Evolutionary conservation across 768 basidiomycete species (phyloP).

Genomic region (Rossbeevera mucosa): DNA sequence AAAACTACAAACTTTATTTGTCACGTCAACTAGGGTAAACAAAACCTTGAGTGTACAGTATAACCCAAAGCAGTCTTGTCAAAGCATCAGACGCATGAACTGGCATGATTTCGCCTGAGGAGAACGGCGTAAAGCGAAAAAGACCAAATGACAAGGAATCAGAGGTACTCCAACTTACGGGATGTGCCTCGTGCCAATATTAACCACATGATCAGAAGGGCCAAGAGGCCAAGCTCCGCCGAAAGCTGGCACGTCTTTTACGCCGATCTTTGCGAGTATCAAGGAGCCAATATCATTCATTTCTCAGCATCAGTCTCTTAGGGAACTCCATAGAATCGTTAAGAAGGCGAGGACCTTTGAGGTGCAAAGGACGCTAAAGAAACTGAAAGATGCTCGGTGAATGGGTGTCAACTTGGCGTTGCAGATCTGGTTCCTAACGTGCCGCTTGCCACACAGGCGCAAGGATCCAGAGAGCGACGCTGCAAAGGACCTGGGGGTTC

Average conservation of each 20-base stretch:
- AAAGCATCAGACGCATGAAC: background rate
- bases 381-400: conserved; percentile 66
- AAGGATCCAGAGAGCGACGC: conserved; percentile 37
- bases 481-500: conserved; percentile 49
- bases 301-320: conserved; percentile 67
- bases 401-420: conserved; percentile 8
- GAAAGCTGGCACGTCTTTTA: conserved; percentile 51
- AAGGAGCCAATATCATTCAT: conserved; percentile 8
- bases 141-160: conserved; percentile 36
- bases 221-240: conserved; percentile 39
- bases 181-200: background rate
- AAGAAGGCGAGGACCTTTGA: conserved; percentile 83
- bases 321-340: conserved; percentile 66
- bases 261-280: conserved; percentile 6
- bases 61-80: too few relatives aligned
- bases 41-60: too few relatives aligned
- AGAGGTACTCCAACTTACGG: conserved; percentile 10
- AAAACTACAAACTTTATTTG: background rate
- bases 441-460: conserved; percentile 22
- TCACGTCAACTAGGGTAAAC: background rate
- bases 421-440: background rate
- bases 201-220: conserved; percentile 33
- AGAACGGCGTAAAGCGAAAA: conserved; percentile 40
- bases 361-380: conserved; percentile 77
- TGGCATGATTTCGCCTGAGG: conserved; percentile 8